Percentiles rank a stretch among this genome's conserved stretches.
Evolutionary conservation across 1,139 yeast genomes (phyloP).

Genomic region (Kodamaea arcana): DNA sequence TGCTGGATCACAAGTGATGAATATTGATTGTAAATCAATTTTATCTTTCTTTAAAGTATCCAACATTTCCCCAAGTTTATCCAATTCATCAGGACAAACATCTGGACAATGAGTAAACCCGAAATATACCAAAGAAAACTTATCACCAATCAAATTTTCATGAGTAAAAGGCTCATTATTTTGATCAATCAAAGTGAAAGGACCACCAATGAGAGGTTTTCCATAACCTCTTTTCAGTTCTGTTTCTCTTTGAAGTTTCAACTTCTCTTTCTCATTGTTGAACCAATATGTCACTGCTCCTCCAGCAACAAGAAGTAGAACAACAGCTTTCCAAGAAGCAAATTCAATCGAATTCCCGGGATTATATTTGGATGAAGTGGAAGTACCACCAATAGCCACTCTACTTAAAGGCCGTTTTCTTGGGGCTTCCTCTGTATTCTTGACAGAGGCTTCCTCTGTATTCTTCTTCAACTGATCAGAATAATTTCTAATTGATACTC

Average conservation of each 20-base stretch:
- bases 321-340: constrained; percentile 85
- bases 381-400: constrained; percentile 44
- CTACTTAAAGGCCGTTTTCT: constrained; percentile 44
- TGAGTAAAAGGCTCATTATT: constrained; percentile 73
- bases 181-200: constrained; percentile 67
- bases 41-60: constrained; percentile 52
- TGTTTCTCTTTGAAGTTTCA: constrained; percentile 71
- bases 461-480: too few species aligned
- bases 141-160: constrained; percentile 63
- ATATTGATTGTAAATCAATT: constrained; percentile 72
- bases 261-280: constrained; percentile 65
- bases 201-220: constrained; percentile 90
- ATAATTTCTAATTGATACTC: too few species aligned
- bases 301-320: constrained; percentile 62
- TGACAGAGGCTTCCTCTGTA: too few species aligned
- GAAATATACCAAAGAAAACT: constrained; percentile 78
- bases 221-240: constrained; percentile 87
- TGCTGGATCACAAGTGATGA: constrained; percentile 94
- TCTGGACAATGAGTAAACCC: constrained; percentile 98
- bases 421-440: constrained; percentile 5
- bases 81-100: constrained; percentile 96
- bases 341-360: constrained; percentile 52
- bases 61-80: constrained; percentile 79
- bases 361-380: constrained; percentile 24
- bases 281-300: constrained; percentile 69